Conservation (phyloP, 768 basidiomycete genomes). For the Rhizopogon vulgaris region DNA sequence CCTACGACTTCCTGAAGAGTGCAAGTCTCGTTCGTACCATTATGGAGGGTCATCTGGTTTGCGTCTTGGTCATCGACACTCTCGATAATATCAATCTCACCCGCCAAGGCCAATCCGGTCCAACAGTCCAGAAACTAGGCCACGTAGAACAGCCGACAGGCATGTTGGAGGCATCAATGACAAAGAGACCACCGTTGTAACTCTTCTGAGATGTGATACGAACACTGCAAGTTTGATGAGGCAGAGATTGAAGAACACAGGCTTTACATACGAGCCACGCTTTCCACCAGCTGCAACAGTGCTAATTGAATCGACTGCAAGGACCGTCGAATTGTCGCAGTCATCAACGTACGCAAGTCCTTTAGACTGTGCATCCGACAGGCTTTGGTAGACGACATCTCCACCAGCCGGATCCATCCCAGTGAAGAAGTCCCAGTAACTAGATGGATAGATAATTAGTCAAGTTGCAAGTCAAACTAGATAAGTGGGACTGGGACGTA, state of each 20-base stretch:
- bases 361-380: constrained; percentile 40
- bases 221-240: constrained; percentile 34
- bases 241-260: neutral
- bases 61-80: constrained; percentile 53
- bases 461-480: neutral
- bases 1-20: constrained; percentile 13
- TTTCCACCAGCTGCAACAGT: constrained; percentile 42
- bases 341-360: constrained; percentile 58
- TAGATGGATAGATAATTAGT: constrained; percentile 20
- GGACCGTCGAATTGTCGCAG: constrained; percentile 45
- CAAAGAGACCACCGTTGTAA: constrained; percentile 65
- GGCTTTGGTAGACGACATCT: constrained; percentile 51
- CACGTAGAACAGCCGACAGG: constrained; percentile 62
- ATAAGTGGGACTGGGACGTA: constrained; percentile 22
- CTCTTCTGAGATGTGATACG: constrained; percentile 61
- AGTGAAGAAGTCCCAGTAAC: constrained; percentile 65
- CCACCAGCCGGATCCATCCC: constrained; percentile 65
- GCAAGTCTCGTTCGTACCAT: constrained; percentile 35
- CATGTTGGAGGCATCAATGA: constrained; percentile 69
- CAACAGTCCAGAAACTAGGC: constrained; percentile 56
- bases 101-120: constrained; percentile 44
- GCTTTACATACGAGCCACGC: constrained; percentile 42
- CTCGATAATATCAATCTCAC: constrained; percentile 73
- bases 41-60: constrained; percentile 68
- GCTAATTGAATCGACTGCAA: constrained; percentile 58